A percentile compares a stretch with the other conserved stretches of the same genome.
Conservation (phyloP, 306 rosid genomes). For the Pyrus pyrifolia region DNA sequence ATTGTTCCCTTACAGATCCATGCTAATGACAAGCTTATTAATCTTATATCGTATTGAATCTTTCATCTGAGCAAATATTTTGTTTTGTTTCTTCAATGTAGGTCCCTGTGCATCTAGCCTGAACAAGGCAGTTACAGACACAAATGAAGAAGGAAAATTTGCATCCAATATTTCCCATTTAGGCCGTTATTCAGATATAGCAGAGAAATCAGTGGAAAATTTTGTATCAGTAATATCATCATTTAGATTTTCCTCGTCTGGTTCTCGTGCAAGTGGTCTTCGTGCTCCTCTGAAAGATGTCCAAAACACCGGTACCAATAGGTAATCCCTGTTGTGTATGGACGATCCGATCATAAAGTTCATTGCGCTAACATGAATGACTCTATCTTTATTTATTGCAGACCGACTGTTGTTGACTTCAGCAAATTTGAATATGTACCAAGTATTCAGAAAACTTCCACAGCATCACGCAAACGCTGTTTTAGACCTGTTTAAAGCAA, state of each 20-base stretch:
- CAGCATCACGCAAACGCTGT: slow-evolving; percentile 19
- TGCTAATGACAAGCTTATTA: not conserved
- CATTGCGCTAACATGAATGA: slow-evolving; percentile 16
- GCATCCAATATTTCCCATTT: slow-evolving; percentile 81
- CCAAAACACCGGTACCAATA: slow-evolving; percentile 33
- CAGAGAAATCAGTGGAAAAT: slow-evolving; percentile 74
- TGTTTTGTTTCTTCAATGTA: slow-evolving; percentile 21
- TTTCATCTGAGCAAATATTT: not conserved
- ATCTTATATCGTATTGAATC: not conserved
- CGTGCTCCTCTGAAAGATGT: slow-evolving; percentile 81
- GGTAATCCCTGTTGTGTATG: slow-evolving; percentile 26
- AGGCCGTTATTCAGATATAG: slow-evolving; percentile 64
- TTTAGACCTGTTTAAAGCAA: slow-evolving; percentile 15
- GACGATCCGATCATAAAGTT: slow-evolving; percentile 9
- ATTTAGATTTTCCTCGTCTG: slow-evolving; percentile 50
- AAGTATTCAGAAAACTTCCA: slow-evolving; percentile 28
- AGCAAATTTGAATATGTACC: slow-evolving; percentile 50
- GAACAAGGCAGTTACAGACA: slow-evolving; percentile 19
- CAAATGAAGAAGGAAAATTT: slow-evolving; percentile 41
- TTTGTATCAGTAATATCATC: slow-evolving; percentile 68
- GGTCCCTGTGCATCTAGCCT: slow-evolving; percentile 25
- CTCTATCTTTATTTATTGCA: slow-evolving; percentile 15
- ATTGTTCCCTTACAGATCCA: not conserved
- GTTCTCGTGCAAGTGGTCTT: slow-evolving; percentile 93
- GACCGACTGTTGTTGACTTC: slow-evolving; percentile 43